Percentiles rank a stretch among this genome's conserved stretches.
phyloP scores from a whole-genome alignment of 768 basidiomycete species.

The Lactarius tabidus region DNA sequence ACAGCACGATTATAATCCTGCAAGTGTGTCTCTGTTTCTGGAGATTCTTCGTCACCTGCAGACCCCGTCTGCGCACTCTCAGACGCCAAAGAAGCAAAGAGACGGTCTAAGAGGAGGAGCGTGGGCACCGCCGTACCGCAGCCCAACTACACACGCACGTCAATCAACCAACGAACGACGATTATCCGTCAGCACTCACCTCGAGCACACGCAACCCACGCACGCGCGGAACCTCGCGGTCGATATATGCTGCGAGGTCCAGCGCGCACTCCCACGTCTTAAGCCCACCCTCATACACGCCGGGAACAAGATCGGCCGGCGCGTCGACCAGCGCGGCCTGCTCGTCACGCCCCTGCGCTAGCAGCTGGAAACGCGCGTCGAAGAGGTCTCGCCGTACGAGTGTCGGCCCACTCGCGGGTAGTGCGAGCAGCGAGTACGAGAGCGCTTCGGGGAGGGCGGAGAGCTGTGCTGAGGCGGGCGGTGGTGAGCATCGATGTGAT shows the following conservation, averaged over 20 bases:
- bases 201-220: conserved; percentile 63
- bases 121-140: conserved; percentile 92
- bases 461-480: conserved; percentile 45
- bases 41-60: not conserved
- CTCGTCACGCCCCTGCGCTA: conserved; percentile 44
- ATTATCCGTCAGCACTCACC: conserved; percentile 39
- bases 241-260: conserved; percentile 73
- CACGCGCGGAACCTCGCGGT: conserved; percentile 30
- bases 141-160: conserved; percentile 56
- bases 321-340: conserved; percentile 65
- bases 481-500: not conserved
- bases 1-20: conserved; percentile 92
- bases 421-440: conserved; percentile 70
- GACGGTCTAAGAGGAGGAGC: conserved; percentile 59
- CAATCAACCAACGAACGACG: not conserved
- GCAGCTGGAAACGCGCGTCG: conserved; percentile 93
- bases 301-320: conserved; percentile 86
- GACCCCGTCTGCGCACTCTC: not conserved
- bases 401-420: conserved; percentile 37
- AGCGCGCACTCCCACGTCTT: conserved; percentile 98
- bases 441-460: conserved; percentile 64
- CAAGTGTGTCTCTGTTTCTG: conserved; percentile 58
- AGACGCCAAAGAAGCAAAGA: conserved; percentile 41
- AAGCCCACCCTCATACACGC: conserved; percentile 92
- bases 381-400: conserved; percentile 85